These are phyloP conservation scores for Fusarium sp. DNA, from an alignment of 2,329 filamentous ascomycete species.

Conservation along the genomic window DNA sequence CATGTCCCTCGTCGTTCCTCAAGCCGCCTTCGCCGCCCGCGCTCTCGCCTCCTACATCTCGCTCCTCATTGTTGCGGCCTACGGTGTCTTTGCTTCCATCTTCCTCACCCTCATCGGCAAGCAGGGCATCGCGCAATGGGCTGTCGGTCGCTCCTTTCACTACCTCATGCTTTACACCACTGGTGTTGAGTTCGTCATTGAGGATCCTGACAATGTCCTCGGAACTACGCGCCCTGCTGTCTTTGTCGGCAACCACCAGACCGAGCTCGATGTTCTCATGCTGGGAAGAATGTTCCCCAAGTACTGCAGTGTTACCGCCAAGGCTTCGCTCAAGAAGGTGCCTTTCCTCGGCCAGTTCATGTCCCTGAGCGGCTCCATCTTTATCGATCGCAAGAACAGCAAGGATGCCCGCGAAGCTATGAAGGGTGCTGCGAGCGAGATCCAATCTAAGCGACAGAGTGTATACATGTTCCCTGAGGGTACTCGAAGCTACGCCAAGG, in stretches of 20 bases:
- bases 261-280: slow-evolving; percentile 93
- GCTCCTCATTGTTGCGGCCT: slow-evolving; percentile 70
- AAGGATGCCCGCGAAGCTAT: slow-evolving; percentile 87
- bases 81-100: slow-evolving; percentile 81
- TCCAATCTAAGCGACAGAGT: slow-evolving; percentile 76
- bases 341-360: slow-evolving; percentile 97
- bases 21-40: slow-evolving; percentile 76
- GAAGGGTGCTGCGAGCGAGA: slow-evolving; percentile 82
- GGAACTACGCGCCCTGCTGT: slow-evolving; percentile 80
- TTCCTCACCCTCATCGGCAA: slow-evolving; percentile 76
- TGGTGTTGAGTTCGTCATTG: slow-evolving; percentile 80
- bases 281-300: slow-evolving; percentile 88
- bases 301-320: slow-evolving; percentile 93
- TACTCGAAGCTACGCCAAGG: slow-evolving; percentile 87
- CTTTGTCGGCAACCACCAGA: slow-evolving; percentile 95
- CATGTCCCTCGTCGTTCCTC: slow-evolving; percentile 67
- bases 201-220: slow-evolving; percentile 73
- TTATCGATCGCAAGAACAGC: slow-evolving; percentile 91
- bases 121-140: slow-evolving; percentile 85
- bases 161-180: slow-evolving; percentile 79
- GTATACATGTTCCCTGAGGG: slow-evolving; percentile 94
- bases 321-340: slow-evolving; percentile 80
- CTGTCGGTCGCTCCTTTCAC: slow-evolving; percentile 81
- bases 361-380: slow-evolving; percentile 86
- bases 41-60: slow-evolving; percentile 72